A percentile compares a stretch with the other conserved stretches of the same genome.
Conservation (phyloP, 108 stramenopile genomes). For the Parmales sp. region DNA sequence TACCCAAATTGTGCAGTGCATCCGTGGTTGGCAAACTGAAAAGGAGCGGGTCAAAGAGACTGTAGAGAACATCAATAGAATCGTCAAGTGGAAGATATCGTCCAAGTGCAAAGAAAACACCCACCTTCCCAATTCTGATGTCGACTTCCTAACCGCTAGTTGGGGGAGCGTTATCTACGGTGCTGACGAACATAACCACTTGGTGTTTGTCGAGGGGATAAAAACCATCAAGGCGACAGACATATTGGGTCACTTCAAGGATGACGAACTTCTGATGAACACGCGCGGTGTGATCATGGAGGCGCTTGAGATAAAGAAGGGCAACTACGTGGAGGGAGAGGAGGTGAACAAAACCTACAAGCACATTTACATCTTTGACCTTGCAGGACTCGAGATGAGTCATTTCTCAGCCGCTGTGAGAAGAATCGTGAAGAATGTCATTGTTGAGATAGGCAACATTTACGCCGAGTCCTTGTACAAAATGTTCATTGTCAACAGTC, state of each 20-base stretch:
- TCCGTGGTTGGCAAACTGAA: conserved; percentile 4
- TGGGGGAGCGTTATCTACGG: conserved; percentile 9
- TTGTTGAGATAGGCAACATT: conserved; percentile 7
- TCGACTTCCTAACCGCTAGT: background rate
- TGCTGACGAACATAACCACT: background rate
- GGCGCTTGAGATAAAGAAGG: background rate
- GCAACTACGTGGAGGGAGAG: background rate
- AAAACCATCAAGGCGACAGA: background rate
- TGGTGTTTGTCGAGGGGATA: background rate
- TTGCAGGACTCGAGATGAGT: background rate
- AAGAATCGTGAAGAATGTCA: background rate
- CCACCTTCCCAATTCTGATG: background rate
- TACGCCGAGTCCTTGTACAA: conserved; percentile 26
- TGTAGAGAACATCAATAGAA: background rate
- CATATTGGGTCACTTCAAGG: background rate
- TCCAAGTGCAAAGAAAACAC: background rate
- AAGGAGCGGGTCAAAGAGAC: background rate
- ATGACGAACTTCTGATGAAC: background rate
- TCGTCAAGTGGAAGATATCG: background rate
- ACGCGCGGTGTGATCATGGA: conserved; percentile 3
- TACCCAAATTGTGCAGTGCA: background rate
- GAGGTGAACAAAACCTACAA: background rate
- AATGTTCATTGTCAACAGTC: conserved; percentile 32
- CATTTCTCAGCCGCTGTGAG: background rate
- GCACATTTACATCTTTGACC: conserved; percentile 10